Base-by-base conservation (phyloP, 2,329 filamentous ascomycete species). In the Trichoderma simmonsii region DNA sequence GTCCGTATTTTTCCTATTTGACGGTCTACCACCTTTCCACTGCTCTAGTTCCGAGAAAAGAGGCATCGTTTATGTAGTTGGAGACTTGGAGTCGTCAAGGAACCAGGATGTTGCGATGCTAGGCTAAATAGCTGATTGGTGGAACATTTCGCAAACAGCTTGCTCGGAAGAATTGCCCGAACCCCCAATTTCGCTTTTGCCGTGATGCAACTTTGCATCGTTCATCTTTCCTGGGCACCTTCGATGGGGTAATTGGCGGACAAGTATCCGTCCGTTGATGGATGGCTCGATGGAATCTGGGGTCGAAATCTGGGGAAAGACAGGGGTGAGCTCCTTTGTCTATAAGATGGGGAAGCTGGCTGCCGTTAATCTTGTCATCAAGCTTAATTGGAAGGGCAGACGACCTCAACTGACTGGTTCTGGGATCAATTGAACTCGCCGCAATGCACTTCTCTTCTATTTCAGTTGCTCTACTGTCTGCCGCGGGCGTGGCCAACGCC, bases 221-320 rank as follows among this genome's bases (percentile, higher is more conserved):
- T 56, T 32, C 39, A 36, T 57, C 48, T 3, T 36, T 36, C 7
- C 8, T 24, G n/a, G 21, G 56, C 34, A 30, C 11, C 11, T 18
- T 21, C 14, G 6, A 6, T 48, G 24, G 32, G 57, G 65, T 15
- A 21, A 30, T 36, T 43, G 2, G 6, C 24, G 65, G 62, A 57
- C 11, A 64, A 60, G 34, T 43, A 21, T 68, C 34, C 36, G 64
- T 56, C 11, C 11, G 26, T 36, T 24, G 3, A 43, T 43, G 39
- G 39, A 43, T 43, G 39, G 48, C 30, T 24, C 7, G 24, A 30
- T 43, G 28, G 15, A 54, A 56, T 66, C 70, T 39, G 70, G 70
- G 70, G 68, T 36, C 5, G 30, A 48, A 67, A 67, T 60, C 70
- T 60, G 70, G 70, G 70, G 70, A 43, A 67, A 67, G 48, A 54